A percentile compares a stretch with the other conserved stretches of the same genome.
These are phyloP conservation scores for Guadua angustifolia DNA, from an alignment of 176 grass and related monocot genomes.

Conservation along the genomic window DNA sequence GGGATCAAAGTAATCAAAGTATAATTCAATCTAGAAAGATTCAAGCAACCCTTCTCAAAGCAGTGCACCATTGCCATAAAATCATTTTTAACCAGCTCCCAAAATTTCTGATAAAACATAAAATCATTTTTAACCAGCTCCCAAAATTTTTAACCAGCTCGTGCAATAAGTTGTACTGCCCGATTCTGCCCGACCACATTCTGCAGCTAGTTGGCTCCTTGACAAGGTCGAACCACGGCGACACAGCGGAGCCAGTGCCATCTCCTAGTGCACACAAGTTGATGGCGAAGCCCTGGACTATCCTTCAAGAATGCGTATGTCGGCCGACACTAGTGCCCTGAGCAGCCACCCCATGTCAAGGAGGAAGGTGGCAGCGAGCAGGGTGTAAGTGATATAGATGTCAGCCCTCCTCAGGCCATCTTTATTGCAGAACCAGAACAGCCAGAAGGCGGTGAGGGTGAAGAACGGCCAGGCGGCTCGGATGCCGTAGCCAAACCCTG, in stretches of 20 bases:
- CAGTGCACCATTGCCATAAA: too few relatives aligned
- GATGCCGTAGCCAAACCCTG: not conserved
- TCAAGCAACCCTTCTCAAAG: too few relatives aligned
- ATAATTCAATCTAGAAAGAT: too few relatives aligned
- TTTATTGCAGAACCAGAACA: conserved; percentile 35
- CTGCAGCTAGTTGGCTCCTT: not conserved
- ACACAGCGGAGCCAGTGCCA: not conserved
- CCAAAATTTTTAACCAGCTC: too few relatives aligned
- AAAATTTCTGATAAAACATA: too few relatives aligned
- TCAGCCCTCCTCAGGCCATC: conserved; percentile 33
- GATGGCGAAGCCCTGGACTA: not conserved
- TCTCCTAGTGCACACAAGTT: not conserved
- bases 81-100: too few relatives aligned
- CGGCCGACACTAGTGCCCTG: conserved; percentile 24
- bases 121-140: too few relatives aligned
- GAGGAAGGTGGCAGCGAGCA: conserved; percentile 55
- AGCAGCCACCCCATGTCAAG: conserved; percentile 34
- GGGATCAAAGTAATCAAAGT: too few relatives aligned
- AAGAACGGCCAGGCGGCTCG: not conserved
- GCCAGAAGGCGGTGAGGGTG: not conserved
- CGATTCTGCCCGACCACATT: not conserved
- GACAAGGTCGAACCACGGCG: not conserved
- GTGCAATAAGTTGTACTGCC: not conserved
- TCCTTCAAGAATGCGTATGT: not conserved
- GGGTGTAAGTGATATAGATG: conserved; percentile 47